These are phyloP conservation scores for Oldenlandia corymbosa DNA, from an alignment of 257 asterid genomes.

Conservation along the genomic window DNA sequence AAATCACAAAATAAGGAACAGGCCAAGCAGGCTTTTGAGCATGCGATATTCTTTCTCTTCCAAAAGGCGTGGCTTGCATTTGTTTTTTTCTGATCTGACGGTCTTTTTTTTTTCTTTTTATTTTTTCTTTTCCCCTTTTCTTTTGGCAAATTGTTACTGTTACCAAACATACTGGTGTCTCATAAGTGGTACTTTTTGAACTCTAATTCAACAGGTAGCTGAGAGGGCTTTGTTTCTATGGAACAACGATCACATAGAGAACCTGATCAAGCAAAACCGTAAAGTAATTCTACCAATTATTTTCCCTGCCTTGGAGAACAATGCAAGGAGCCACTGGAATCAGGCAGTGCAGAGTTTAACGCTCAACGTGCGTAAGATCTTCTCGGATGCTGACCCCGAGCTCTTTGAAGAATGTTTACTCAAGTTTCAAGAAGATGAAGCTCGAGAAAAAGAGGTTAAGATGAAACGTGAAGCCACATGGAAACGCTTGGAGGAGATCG, in stretches of 20 bases:
- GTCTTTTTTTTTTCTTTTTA: too few relatives aligned
- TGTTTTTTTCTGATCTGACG: neutral
- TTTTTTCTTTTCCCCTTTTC: too few relatives aligned
- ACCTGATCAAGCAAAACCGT: conserved; percentile 81
- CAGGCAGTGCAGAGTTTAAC: conserved; percentile 86
- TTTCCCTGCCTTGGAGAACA: conserved; percentile 69
- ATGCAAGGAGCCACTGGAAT: conserved; percentile 79
- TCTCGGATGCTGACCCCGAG: conserved; percentile 62
- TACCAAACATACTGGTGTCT: neutral
- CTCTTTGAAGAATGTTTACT: conserved; percentile 70
- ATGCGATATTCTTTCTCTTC: neutral
- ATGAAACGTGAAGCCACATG: conserved; percentile 59
- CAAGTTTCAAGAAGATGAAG: conserved; percentile 69
- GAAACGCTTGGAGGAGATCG: conserved; percentile 70
- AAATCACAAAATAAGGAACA: too few relatives aligned
- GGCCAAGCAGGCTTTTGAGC: too few relatives aligned
- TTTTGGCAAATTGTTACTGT: neutral
- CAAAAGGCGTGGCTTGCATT: neutral
- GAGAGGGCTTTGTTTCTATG: conserved; percentile 88
- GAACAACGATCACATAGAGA: conserved; percentile 86
- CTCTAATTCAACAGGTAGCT: conserved; percentile 57
- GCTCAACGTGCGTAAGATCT: conserved; percentile 78
- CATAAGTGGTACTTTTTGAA: conserved; percentile 19
- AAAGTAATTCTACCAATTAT: conserved; percentile 68
- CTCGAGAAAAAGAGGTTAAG: conserved; percentile 44